Conservation (phyloP, 352 stramenopile genomes). For the Pythium monospermum region DNA sequence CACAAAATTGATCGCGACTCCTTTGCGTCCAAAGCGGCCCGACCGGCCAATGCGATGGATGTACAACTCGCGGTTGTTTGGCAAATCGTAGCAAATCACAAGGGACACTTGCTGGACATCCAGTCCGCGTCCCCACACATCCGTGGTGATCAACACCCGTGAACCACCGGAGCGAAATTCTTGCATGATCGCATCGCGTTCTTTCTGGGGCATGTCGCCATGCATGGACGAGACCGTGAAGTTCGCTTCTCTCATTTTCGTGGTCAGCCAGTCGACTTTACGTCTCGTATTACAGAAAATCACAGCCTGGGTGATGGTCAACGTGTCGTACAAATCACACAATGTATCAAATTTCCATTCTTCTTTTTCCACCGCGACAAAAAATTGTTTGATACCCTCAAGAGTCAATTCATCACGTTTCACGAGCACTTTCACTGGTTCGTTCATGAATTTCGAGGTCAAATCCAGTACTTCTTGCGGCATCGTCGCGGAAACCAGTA, state of each 20-base stretch:
- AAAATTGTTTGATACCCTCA: constrained; percentile 99
- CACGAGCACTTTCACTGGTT: constrained; percentile 95
- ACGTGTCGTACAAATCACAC: constrained; percentile 99
- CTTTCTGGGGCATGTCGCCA: constrained; percentile 95
- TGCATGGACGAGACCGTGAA: constrained; percentile 98
- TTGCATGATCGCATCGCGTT: constrained; percentile 95
- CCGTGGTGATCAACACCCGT: constrained; percentile 97
- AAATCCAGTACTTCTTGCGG: constrained; percentile 94
- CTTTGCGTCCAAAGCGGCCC: constrained; percentile 96
- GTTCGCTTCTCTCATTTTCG: constrained; percentile 95
- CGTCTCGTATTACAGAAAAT: constrained; percentile 99
- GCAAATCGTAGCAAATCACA: constrained; percentile 98
- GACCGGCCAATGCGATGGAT: constrained; percentile 95
- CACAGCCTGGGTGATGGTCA: constrained; percentile 99
- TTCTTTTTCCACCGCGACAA: constrained; percentile 97
- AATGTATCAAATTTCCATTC: constrained; percentile 99
- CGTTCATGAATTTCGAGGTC: constrained; percentile 97
- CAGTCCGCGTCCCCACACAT: constrained; percentile 96
- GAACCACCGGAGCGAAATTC: constrained; percentile 94
- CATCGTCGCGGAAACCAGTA: constrained; percentile 95
- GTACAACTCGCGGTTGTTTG: constrained; percentile 96
- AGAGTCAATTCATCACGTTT: constrained; percentile 98
- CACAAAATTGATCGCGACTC: constrained; percentile 98
- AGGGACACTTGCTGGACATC: constrained; percentile 97
- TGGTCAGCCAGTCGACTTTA: constrained; percentile 98